Conservation (phyloP, 768 basidiomycete species). For the Plicaturopsis crispa region DNA sequence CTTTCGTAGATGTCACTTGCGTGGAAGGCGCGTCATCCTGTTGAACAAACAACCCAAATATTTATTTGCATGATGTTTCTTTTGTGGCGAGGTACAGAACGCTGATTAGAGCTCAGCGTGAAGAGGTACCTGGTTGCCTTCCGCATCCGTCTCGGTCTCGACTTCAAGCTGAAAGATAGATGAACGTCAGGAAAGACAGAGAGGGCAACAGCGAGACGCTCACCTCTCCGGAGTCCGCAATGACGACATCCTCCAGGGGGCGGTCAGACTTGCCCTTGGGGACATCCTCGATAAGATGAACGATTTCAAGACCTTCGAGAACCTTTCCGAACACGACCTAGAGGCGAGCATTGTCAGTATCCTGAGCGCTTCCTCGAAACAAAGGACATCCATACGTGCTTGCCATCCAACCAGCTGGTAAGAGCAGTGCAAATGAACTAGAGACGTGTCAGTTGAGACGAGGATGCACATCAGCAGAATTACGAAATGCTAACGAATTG, state of each 20-base stretch:
- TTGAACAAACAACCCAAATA: constrained; percentile 35
- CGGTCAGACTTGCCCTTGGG: constrained; percentile 64
- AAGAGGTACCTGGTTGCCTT: constrained; percentile 87
- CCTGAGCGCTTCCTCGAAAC: background rate
- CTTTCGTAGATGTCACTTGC: constrained; percentile 10
- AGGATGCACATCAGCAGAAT: constrained; percentile 3
- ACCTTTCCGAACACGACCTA: constrained; percentile 93
- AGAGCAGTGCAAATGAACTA: constrained; percentile 90
- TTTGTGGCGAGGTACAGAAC: constrained; percentile 17
- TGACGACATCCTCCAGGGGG: constrained; percentile 70
- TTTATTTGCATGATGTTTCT: constrained; percentile 45
- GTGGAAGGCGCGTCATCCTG: constrained; percentile 29
- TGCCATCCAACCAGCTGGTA: constrained; percentile 87
- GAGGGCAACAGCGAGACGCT: constrained; percentile 8
- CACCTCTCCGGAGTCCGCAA: constrained; percentile 87
- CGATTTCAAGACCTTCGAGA: constrained; percentile 86
- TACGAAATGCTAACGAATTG: constrained; percentile 64
- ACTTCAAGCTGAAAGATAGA: constrained; percentile 35
- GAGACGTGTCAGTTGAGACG: constrained; percentile 7
- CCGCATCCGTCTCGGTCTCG: constrained; percentile 45
- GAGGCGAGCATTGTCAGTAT: constrained; percentile 1
- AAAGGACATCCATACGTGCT: constrained; percentile 49
- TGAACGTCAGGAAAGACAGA: constrained; percentile 2
- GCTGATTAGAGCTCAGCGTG: constrained; percentile 86
- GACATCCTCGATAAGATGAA: constrained; percentile 70